A percentile compares a stretch with the other conserved stretches of the same genome.
These are phyloP conservation scores for Alternaria postmessia DNA, from an alignment of 2,329 filamentous ascomycete genomes.

Conservation along the genomic window DNA sequence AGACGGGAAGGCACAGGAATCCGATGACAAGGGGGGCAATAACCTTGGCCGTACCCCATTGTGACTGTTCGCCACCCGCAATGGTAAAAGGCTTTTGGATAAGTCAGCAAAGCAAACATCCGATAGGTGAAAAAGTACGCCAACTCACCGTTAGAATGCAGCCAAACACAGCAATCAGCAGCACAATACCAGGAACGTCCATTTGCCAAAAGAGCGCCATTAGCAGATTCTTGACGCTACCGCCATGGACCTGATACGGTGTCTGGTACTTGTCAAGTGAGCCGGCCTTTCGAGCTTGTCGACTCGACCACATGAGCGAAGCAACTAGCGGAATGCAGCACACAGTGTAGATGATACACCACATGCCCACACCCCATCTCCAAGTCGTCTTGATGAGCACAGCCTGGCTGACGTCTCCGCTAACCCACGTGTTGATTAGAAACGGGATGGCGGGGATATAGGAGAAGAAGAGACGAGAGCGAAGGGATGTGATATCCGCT, in stretches of 20 bases:
- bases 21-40: slow-evolving; percentile 63
- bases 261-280: slow-evolving; percentile 57
- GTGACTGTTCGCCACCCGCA: slow-evolving; percentile 56
- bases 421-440: slow-evolving; percentile 68
- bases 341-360: slow-evolving; percentile 65
- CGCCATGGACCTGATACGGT: slow-evolving; percentile 56
- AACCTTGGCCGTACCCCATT: slow-evolving; percentile 62
- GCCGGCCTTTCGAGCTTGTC: slow-evolving; percentile 60
- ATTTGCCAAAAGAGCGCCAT: slow-evolving; percentile 65
- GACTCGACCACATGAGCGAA: slow-evolving; percentile 60
- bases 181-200: slow-evolving; percentile 60
- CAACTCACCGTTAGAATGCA: slow-evolving; percentile 53
- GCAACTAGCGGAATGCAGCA: slow-evolving; percentile 64
- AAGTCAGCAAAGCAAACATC: neutral
- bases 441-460: slow-evolving; percentile 56
- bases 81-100: slow-evolving; percentile 58
- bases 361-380: slow-evolving; percentile 71
- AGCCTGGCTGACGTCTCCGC: slow-evolving; percentile 63
- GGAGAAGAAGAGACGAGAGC: slow-evolving; percentile 69
- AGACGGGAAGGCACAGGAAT: slow-evolving; percentile 58
- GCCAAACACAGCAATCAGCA: slow-evolving; percentile 58
- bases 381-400: slow-evolving; percentile 62
- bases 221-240: slow-evolving; percentile 45
- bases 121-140: neutral
- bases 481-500: slow-evolving; percentile 69